Evolutionary conservation across 1,284 basidiomycete species (phyloP).

Genomic region (Pseudozyma pruni): DNA sequence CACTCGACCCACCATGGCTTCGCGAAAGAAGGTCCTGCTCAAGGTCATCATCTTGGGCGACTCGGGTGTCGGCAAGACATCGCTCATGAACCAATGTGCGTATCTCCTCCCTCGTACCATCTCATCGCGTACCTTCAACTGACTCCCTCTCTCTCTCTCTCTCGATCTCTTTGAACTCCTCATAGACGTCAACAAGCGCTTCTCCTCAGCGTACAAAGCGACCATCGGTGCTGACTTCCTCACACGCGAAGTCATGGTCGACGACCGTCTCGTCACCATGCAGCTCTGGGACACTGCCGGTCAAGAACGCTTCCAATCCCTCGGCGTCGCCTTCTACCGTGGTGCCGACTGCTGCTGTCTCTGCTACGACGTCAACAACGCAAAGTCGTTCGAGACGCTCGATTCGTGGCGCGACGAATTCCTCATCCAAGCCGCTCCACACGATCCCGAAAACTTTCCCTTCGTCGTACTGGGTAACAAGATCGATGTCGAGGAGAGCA

Average conservation of each 20-base stretch:
- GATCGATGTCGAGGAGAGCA: conserved; percentile 99
- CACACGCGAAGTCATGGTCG: conserved; percentile 98
- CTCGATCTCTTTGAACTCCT: neutral
- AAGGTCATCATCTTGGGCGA: conserved; percentile 73
- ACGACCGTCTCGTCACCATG: conserved; percentile 98
- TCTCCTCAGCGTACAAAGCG: conserved; percentile 96
- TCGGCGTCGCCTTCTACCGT: conserved; percentile 98
- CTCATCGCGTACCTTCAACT: no score
- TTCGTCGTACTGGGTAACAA: conserved; percentile 94
- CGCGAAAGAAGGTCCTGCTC: conserved; percentile 81
- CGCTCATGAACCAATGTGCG: conserved; percentile 95
- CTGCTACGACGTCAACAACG: conserved; percentile 93
- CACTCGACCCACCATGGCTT: conserved; percentile 69
- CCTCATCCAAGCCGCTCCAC: conserved; percentile 83
- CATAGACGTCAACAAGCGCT: conserved; percentile 94
- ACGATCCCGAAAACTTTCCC: conserved; percentile 98
- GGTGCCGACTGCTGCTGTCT: conserved; percentile 99
- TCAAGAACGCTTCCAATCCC: conserved; percentile 98
- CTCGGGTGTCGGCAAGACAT: conserved; percentile 93
- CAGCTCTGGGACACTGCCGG: conserved; percentile 98
- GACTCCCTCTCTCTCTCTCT: neutral
- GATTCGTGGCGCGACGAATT: conserved; percentile 68
- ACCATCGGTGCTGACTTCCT: conserved; percentile 72
- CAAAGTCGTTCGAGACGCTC: conserved; percentile 93
- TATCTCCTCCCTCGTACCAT: neutral